A percentile compares a stretch with the other conserved stretches of the same genome.
Evolutionary conservation across 169 alveolate species (phyloP).

Genomic region (Cryptosporidium meleagridis): DNA sequence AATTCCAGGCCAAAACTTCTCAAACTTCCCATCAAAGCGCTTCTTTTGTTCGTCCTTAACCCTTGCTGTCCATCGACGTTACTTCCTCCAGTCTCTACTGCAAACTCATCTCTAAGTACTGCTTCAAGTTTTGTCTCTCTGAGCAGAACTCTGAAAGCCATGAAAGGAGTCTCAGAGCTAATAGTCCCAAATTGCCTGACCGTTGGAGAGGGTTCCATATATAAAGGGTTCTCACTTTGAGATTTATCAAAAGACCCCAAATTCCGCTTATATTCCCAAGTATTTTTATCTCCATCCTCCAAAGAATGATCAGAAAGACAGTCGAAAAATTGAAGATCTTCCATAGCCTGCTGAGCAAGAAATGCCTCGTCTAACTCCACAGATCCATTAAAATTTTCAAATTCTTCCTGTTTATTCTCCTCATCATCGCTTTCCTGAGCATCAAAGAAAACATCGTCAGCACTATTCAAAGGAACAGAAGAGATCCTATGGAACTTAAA

Average conservation of each 20-base stretch:
- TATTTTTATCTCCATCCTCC: neutral
- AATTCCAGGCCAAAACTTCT: slow-evolving; percentile 55
- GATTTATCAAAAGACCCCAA: neutral
- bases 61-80: neutral
- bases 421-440: slow-evolving; percentile 20
- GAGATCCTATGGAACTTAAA: slow-evolving; percentile 42
- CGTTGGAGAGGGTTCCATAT: neutral
- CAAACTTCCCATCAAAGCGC: slow-evolving; percentile 23
- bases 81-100: neutral
- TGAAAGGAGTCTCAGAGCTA: slow-evolving; percentile 52
- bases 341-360: neutral
- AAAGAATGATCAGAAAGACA: slow-evolving; percentile 48
- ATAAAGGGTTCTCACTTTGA: neutral
- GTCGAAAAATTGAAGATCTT: slow-evolving; percentile 32
- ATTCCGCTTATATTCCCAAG: neutral
- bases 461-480: slow-evolving; percentile 18
- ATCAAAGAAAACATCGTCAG: slow-evolving; percentile 40
- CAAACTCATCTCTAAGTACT: neutral
- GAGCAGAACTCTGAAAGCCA: slow-evolving; percentile 37
- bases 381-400: neutral
- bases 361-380: slow-evolving; percentile 39
- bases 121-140: slow-evolving; percentile 55
- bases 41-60: neutral
- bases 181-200: neutral
- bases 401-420: neutral